Evolutionary conservation across 441 rosid species (phyloP).

Genomic region (Hura crepitans): DNA sequence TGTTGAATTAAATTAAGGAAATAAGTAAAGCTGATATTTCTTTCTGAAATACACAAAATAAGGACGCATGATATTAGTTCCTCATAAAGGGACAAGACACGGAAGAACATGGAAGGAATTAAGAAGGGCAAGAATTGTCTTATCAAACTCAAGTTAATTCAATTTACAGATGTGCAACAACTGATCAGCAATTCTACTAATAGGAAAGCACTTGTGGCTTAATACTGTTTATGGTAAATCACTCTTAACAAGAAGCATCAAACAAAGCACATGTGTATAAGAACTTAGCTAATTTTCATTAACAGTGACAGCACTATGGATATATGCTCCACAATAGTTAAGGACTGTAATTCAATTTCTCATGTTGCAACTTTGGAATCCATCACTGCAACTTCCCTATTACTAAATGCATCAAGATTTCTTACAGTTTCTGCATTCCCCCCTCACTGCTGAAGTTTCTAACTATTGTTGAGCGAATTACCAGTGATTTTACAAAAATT

Average conservation of each 20-base stretch:
- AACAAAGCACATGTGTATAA: not conserved
- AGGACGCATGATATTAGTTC: not conserved
- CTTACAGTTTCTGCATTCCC: not conserved
- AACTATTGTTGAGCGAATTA: not conserved
- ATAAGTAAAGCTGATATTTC: not conserved
- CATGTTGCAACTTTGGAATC: too few relatives aligned
- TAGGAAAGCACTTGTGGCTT: not conserved
- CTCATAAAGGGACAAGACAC: not conserved
- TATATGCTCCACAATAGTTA: not conserved
- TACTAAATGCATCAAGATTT: not conserved
- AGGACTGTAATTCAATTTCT: not conserved
- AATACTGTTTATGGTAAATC: not conserved
- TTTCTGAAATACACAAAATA: not conserved
- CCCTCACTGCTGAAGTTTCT: too few relatives aligned
- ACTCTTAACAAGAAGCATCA: not conserved
- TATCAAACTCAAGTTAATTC: not conserved
- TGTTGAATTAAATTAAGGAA: slow-evolving; percentile 8
- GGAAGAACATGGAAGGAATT: not conserved
- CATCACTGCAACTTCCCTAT: not conserved
- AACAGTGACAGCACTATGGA: not conserved
- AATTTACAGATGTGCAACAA: not conserved
- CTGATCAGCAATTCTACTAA: not conserved
- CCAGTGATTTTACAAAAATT: not conserved
- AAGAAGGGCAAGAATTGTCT: not conserved
- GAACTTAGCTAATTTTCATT: too few relatives aligned